Percentiles rank a stretch among this genome's conserved stretches.
phyloP scores from a whole-genome alignment of 768 basidiomycete species.

The Tulasnella sp. region DNA sequence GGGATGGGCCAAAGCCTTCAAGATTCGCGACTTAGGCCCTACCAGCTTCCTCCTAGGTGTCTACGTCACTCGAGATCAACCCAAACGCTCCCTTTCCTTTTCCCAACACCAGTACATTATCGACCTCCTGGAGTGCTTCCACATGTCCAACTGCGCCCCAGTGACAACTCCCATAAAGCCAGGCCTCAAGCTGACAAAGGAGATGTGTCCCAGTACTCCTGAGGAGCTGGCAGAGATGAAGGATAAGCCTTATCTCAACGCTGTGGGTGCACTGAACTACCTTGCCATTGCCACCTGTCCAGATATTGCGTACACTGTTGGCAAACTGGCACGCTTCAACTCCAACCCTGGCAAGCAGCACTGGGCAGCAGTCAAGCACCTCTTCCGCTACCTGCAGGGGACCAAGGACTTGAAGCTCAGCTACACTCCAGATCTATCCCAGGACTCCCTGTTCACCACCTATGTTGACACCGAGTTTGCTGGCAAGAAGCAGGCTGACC shows the following conservation, averaged over 20 bases:
- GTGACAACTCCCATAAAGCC: no score
- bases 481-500: no score
- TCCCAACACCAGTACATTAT: conserved; percentile 17
- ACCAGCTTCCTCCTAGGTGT: conserved; percentile 17
- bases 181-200: neutral
- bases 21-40: neutral
- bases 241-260: no score
- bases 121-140: conserved; percentile 12
- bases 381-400: conserved; percentile 13
- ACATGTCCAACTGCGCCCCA: no score
- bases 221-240: no score
- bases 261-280: no score
- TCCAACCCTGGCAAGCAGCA: no score
- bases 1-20: neutral
- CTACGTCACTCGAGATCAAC: conserved; percentile 13
- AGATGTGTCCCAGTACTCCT: neutral
- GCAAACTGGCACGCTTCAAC: no score
- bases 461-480: no score
- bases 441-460: no score
- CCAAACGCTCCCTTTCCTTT: conserved; percentile 5
- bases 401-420: conserved; percentile 6
- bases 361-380: conserved; percentile 8
- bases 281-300: no score
- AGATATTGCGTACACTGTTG: no score
- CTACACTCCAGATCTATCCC: neutral